Percentiles rank a stretch among this genome's conserved stretches.
These are phyloP conservation scores for Themeda triandra DNA, from an alignment of 176 grass and related monocot species.

Conservation along the genomic window DNA sequence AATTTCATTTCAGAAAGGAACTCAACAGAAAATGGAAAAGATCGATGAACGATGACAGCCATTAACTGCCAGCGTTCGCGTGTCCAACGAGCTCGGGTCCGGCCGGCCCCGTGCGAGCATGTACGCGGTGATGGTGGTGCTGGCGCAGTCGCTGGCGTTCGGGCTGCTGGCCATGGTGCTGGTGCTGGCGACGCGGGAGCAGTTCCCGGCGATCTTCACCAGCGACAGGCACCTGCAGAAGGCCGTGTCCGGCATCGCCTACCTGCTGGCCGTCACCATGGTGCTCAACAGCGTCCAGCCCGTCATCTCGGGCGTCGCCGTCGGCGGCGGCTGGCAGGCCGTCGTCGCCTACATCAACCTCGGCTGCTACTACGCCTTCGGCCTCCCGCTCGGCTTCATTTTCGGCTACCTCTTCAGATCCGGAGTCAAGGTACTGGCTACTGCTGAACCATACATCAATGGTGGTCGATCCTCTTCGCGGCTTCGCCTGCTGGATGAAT, in stretches of 20 bases:
- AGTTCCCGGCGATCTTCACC: constrained; percentile 66
- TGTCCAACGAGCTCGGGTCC: constrained; percentile 83
- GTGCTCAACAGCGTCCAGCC: constrained; percentile 91
- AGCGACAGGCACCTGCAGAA: constrained; percentile 53
- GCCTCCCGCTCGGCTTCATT: constrained; percentile 70
- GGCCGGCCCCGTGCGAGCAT: constrained; percentile 57
- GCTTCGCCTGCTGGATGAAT: background rate
- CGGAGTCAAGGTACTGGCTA: constrained; percentile 16
- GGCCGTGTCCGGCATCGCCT: constrained; percentile 51
- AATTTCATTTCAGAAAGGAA: too few relatives aligned
- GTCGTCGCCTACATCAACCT: constrained; percentile 84
- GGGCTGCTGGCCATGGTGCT: constrained; percentile 48
- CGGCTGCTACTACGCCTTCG: constrained; percentile 77
- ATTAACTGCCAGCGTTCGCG: constrained; percentile 44
- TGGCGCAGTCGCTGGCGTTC: constrained; percentile 63
- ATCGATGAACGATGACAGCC: background rate
- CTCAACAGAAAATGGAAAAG: too few relatives aligned
- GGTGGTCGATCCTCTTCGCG: too few relatives aligned
- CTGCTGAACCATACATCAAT: background rate
- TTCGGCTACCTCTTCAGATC: constrained; percentile 64
- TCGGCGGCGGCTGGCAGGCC: constrained; percentile 81
- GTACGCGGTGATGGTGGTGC: constrained; percentile 62
- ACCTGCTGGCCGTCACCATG: constrained; percentile 80
- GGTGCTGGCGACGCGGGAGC: constrained; percentile 34
- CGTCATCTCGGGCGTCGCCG: constrained; percentile 79